Percentiles rank a stretch among this genome's conserved stretches.
Conservation (phyloP, 1,284 basidiomycete genomes). For the Abortiporus biennis region DNA sequence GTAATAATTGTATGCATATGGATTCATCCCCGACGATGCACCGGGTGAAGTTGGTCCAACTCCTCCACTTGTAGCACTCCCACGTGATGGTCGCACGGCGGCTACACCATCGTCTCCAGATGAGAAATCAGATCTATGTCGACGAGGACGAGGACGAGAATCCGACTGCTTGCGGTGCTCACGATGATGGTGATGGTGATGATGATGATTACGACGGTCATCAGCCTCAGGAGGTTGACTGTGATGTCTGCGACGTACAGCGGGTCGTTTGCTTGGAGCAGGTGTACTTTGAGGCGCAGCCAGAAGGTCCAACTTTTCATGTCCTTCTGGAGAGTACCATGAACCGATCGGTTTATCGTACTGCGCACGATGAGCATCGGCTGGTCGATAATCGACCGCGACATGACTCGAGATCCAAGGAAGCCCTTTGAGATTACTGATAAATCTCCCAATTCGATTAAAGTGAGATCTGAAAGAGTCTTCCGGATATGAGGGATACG, state of each 20-base stretch:
- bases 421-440: slow-evolving; percentile 24
- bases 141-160: slow-evolving; percentile 10
- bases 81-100: slow-evolving; percentile 9
- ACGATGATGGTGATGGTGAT: slow-evolving; percentile 7
- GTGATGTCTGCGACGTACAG: slow-evolving; percentile 4
- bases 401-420: slow-evolving; percentile 27
- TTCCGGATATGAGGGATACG: too few species aligned
- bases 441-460: slow-evolving; percentile 22
- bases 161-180: slow-evolving; percentile 8
- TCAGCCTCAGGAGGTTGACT: slow-evolving; percentile 2
- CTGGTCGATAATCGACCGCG: slow-evolving; percentile 24
- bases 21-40: too few species aligned
- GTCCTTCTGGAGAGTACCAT: slow-evolving; percentile 25
- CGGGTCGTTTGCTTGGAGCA: slow-evolving; percentile 4
- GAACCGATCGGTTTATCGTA: slow-evolving; percentile 17
- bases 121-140: slow-evolving; percentile 7
- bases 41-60: slow-evolving; percentile 16
- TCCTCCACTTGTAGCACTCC: slow-evolving; percentile 15
- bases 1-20: too few species aligned
- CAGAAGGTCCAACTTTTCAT: slow-evolving; percentile 26
- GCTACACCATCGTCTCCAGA: slow-evolving; percentile 10
- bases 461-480: slow-evolving; percentile 24
- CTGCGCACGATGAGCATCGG: slow-evolving; percentile 19
- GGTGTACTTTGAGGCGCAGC: slow-evolving; percentile 6
- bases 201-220: background rate